A percentile compares a stretch with the other conserved stretches of the same genome.
Evolutionary conservation across 176 grass and related monocot species (phyloP).

Genomic region (bread wheat (Triticum aestivum)): IWGSC_CS_RefSeq_v2.1 NC_057805.1:359662249-359662748

Average conservation of each 20-base stretch:
- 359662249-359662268: background rate
- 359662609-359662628: background rate
- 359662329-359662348: constrained; percentile 4
- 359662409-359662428: constrained; percentile 74
- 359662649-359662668: background rate
- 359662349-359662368: background rate
- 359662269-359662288: constrained; percentile 12
- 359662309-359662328: constrained; percentile 30
- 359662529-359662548: constrained; percentile 72
- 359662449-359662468: constrained; percentile 59
- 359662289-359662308: constrained; percentile 15
- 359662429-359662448: constrained; percentile 75
- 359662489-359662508: constrained; percentile 37
- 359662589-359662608: constrained; percentile 33
- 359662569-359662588: background rate
- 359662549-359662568: background rate
- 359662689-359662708: constrained; percentile 34
- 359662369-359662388: constrained; percentile 38
- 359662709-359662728: constrained; percentile 35
- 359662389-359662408: background rate
- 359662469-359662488: constrained; percentile 66
- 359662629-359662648: background rate
- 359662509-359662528: constrained; percentile 53
- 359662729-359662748: background rate
- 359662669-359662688: background rate